These are phyloP conservation scores for Polytrichum formosum DNA, from an alignment of 225 moss, liverwort and hornwort genomes.

Conservation along the genomic window DNA sequence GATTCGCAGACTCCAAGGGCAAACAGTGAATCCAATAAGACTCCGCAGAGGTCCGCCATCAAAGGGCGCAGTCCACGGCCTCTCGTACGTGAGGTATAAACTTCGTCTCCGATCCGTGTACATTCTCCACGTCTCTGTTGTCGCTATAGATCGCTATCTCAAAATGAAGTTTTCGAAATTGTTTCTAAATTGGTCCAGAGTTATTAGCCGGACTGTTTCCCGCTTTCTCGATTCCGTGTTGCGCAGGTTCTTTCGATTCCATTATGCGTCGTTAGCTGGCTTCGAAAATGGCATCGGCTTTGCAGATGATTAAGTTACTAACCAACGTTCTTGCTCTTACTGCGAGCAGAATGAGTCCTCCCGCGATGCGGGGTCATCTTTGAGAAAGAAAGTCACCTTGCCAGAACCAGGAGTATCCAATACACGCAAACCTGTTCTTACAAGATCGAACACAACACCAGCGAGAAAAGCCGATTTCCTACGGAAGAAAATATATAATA, in stretches of 20 bases:
- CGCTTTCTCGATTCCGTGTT: neutral
- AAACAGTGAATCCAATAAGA: neutral
- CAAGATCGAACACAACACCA: conserved; percentile 19
- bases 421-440: conserved; percentile 12
- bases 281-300: neutral
- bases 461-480: conserved; percentile 27
- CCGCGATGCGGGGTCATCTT: conserved; percentile 13
- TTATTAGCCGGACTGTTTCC: neutral
- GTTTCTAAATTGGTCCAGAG: neutral
- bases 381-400: conserved; percentile 18
- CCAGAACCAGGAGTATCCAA: conserved; percentile 14
- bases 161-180: neutral
- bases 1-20: conserved; percentile 3
- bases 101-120: neutral
- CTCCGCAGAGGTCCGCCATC: neutral
- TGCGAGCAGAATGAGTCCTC: conserved; percentile 21
- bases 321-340: neutral
- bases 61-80: neutral
- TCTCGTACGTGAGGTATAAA: conserved; percentile 3
- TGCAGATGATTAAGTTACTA: neutral
- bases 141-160: neutral
- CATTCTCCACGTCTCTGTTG: neutral
- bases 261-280: neutral
- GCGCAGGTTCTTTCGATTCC: neutral
- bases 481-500: conserved; percentile 28